Base-by-base conservation (phyloP, 176 grass and related monocot species). In the Pontederia crassipes region DNA sequence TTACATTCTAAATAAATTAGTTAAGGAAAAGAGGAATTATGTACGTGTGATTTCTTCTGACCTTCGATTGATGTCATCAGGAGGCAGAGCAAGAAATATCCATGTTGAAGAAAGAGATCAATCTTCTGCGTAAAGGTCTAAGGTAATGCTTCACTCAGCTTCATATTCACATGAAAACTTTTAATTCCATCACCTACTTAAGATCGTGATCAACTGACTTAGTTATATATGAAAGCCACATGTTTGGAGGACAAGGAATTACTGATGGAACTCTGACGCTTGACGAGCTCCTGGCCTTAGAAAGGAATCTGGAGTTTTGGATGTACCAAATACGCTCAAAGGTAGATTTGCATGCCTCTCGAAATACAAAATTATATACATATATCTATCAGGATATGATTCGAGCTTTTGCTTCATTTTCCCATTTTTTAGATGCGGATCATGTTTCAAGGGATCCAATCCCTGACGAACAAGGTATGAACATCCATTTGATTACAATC, bases 261-360 rank as follows among this genome's bases (percentile, higher is more conserved):
- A 70, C 64, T 18, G 16, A 9, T 48, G 65, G 51, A 32, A 65
- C 81, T 54, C 81, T 98, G 81, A 88, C 73, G 68, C 70, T 98
- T 48, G 45, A 76, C 55, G 79, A 98, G 71, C 62, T 98, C 60
- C 84, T 85, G 79, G 18, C 62, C 69, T 60, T 98, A 28, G 93
- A 98, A 78, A 83, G 47, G 50, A 87, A 77, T 57, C 74, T 98
- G 78, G 87, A 88, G 73, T 71, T 68, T 16, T 92, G 76, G 84
- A 74, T 83, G 15, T 52, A 85, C n/a, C 75, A 83, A 52, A 74
- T 83, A 67, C 79, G 87, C 53, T 63, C 58, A 17, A 92, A 92
- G 74, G 93, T 68, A 61, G 69, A 57, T n/a, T n/a, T n/a, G n/a
- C n/a, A n/a, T n/a, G 15, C 45, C 40, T 49, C 59, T 11, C 58